These are phyloP conservation scores for Ophiocordyceps robertsii DNA, from an alignment of 2,329 filamentous ascomycete species.

Conservation along the genomic window DNA sequence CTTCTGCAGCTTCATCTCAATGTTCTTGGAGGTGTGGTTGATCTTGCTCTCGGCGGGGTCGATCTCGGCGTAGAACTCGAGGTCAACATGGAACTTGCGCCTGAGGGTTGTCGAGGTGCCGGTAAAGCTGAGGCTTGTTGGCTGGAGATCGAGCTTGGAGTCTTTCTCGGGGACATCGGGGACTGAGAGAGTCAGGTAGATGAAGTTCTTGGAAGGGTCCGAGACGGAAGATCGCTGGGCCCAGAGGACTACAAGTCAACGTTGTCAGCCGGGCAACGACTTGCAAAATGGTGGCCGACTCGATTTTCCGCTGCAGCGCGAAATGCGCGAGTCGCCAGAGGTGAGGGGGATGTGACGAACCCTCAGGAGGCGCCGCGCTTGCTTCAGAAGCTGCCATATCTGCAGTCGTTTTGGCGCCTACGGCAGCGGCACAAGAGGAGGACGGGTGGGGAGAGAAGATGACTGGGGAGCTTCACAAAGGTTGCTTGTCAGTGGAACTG, in stretches of 20 bases:
- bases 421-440: background rate
- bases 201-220: constrained; percentile 79
- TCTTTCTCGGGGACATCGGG: constrained; percentile 67
- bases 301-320: too few species aligned
- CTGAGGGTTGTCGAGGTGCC: constrained; percentile 77
- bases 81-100: constrained; percentile 69
- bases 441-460: background rate
- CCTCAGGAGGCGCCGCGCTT: constrained; percentile 20
- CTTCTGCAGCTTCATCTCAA: constrained; percentile 89
- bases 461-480: background rate
- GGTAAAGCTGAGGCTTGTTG: constrained; percentile 65
- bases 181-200: constrained; percentile 85
- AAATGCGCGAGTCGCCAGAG: too few species aligned
- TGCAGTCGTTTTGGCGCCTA: background rate
- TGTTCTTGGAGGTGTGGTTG: constrained; percentile 76
- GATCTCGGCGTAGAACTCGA: constrained; percentile 86
- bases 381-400: constrained; percentile 1
- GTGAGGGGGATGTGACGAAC: constrained; percentile 13
- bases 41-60: constrained; percentile 73
- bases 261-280: background rate
- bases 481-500: background rate
- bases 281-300: too few species aligned
- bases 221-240: constrained; percentile 81
- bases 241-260: constrained; percentile 65
- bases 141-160: constrained; percentile 72